phyloP scores from a whole-genome alignment of 495 filamentous ascomycete species.

The Cudoniella acicularis region DNA sequence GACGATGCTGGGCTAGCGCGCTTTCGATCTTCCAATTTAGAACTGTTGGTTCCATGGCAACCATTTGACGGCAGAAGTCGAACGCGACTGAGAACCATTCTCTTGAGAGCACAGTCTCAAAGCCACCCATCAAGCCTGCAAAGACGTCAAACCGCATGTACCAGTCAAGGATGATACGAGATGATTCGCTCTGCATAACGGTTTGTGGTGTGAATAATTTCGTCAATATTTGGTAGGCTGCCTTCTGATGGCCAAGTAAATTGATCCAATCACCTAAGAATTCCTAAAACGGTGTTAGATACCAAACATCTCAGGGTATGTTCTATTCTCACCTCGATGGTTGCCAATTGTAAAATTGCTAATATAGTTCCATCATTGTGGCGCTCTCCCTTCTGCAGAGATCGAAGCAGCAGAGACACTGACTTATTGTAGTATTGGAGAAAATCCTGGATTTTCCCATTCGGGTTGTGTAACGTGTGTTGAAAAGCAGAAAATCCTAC shows the following conservation, averaged over 20 bases:
- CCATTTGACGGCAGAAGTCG: conserved; percentile 57
- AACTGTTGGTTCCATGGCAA: conserved; percentile 56
- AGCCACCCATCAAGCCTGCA: conserved; percentile 75
- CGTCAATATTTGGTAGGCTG: conserved; percentile 76
- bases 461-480: conserved; percentile 61
- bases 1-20: conserved; percentile 59
- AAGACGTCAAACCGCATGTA: conserved; percentile 88
- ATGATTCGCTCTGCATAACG: conserved; percentile 62
- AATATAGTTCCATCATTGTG: conserved; percentile 74
- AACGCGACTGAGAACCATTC: conserved; percentile 75
- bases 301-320: not conserved
- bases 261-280: conserved; percentile 94
- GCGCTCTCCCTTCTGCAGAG: conserved; percentile 62
- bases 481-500: conserved; percentile 93
- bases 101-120: conserved; percentile 65
- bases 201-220: conserved; percentile 75
- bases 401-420: conserved; percentile 68
- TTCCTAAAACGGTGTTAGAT: conserved; percentile 54
- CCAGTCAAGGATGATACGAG: conserved; percentile 75
- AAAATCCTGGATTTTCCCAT: conserved; percentile 74
- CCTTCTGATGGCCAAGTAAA: conserved; percentile 86
- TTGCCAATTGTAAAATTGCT: conserved; percentile 88
- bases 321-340: conserved; percentile 70
- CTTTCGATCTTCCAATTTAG: conserved; percentile 62
- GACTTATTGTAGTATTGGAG: conserved; percentile 88